phyloP scores from a whole-genome alignment of 805 yeast genomes.

The Wickerhamomyces rabaulensis region DNA sequence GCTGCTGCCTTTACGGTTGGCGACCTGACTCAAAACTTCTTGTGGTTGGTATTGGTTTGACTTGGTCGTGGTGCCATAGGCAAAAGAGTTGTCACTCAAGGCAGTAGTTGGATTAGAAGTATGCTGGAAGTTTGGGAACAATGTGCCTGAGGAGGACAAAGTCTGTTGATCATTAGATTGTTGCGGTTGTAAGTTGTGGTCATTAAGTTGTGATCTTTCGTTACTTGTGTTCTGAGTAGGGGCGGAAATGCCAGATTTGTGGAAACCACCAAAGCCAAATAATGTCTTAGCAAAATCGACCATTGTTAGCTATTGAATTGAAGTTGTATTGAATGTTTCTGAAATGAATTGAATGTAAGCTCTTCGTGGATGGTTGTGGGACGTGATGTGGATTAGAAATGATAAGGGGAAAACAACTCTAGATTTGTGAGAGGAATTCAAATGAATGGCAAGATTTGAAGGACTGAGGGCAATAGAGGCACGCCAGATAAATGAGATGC shows the following conservation, averaged over 20 bases:
- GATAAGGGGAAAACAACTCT: not conserved
- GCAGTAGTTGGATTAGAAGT: constrained; percentile 68
- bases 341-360: not conserved
- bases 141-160: constrained; percentile 8
- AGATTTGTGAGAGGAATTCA: not conserved
- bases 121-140: constrained; percentile 36
- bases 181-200: constrained; percentile 10
- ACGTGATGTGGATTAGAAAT: too few relatives aligned
- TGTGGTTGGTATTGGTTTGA: constrained; percentile 29
- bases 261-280: constrained; percentile 31
- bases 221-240: not conserved
- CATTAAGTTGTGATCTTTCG: constrained; percentile 1
- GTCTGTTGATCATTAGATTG: constrained; percentile 6
- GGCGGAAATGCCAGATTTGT: constrained; percentile 12
- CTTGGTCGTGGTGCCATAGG: constrained; percentile 60
- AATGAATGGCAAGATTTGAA: not conserved
- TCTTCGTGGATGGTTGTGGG: too few relatives aligned
- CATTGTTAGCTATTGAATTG: constrained; percentile 20
- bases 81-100: constrained; percentile 53
- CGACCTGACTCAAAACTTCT: constrained; percentile 30
- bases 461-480: too few relatives aligned
- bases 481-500: too few relatives aligned
- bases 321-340: too few relatives aligned
- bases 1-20: constrained; percentile 12
- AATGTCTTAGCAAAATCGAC: constrained; percentile 35